Conservation (phyloP, 805 yeast species). For the Saturnispora halmiae region DNA sequence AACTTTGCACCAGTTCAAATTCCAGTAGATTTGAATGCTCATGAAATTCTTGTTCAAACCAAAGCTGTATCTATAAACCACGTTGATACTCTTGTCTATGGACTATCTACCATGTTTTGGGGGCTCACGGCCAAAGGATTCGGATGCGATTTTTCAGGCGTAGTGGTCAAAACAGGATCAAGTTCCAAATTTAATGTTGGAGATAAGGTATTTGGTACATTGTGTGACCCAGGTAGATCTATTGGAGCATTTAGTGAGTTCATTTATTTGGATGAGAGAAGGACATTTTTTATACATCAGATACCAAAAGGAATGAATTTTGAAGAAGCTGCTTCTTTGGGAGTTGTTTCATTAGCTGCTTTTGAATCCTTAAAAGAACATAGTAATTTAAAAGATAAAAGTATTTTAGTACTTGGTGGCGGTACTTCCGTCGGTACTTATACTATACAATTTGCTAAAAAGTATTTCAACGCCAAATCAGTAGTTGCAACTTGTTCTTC, state of each 20-base stretch:
- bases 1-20: slow-evolving; percentile 4
- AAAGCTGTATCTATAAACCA: slow-evolving; percentile 17
- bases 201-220: slow-evolving; percentile 16
- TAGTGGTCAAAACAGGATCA: slow-evolving; percentile 16
- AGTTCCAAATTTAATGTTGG: slow-evolving; percentile 14
- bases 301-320: slow-evolving; percentile 39
- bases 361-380: slow-evolving; percentile 15
- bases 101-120: slow-evolving; percentile 6
- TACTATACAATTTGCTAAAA: slow-evolving; percentile 47
- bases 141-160: slow-evolving; percentile 20
- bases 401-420: slow-evolving; percentile 61
- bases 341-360: slow-evolving; percentile 59
- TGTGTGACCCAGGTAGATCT: slow-evolving; percentile 2
- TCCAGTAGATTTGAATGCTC: slow-evolving; percentile 8
- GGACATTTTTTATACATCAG: slow-evolving; percentile 21
- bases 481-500: slow-evolving; percentile 45
- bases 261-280: slow-evolving; percentile 28
- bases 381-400: slow-evolving; percentile 24
- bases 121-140: slow-evolving; percentile 11
- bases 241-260: slow-evolving; percentile 40
- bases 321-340: slow-evolving; percentile 57
- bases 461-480: slow-evolving; percentile 34
- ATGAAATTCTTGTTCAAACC: slow-evolving; percentile 13
- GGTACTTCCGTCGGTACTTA: slow-evolving; percentile 58
- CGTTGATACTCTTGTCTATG: slow-evolving; percentile 12